phyloP scores from a whole-genome alignment of 805 yeast species.

The Teunomyces pallodes region DNA sequence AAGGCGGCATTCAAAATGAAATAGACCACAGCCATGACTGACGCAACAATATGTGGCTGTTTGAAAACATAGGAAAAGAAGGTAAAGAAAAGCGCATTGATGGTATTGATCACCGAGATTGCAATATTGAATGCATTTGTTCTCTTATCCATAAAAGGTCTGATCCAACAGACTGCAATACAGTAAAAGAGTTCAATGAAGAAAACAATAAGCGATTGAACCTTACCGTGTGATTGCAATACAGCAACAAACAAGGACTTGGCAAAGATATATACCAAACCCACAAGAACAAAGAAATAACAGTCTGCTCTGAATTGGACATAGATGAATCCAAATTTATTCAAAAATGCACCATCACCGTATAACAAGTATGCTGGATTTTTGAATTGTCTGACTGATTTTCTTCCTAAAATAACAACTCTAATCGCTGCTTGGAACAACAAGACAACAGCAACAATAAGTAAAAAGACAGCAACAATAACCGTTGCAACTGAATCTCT shows the following conservation, averaged over 20 bases:
- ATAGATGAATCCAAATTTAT: constrained; percentile 88
- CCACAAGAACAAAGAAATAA: constrained; percentile 75
- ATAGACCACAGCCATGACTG: constrained; percentile 87
- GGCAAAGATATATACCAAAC: constrained; percentile 62
- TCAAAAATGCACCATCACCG: constrained; percentile 77
- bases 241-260: constrained; percentile 86
- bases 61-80: constrained; percentile 83
- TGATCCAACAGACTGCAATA: constrained; percentile 58
- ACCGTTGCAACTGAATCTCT: constrained; percentile 81
- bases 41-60: constrained; percentile 84
- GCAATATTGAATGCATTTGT: constrained; percentile 92
- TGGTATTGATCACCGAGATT: constrained; percentile 72
- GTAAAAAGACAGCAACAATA: constrained; percentile 72
- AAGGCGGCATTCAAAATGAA: constrained; percentile 87
- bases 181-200: constrained; percentile 72
- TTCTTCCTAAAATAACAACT: constrained; percentile 72
- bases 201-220: constrained; percentile 75
- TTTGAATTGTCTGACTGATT: constrained; percentile 68
- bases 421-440: constrained; percentile 70
- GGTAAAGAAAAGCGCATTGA: constrained; percentile 83
- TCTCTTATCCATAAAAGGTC: constrained; percentile 93
- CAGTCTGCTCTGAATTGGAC: constrained; percentile 86
- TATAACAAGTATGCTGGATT: constrained; percentile 90
- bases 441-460: constrained; percentile 55
- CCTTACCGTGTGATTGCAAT: constrained; percentile 75